These are phyloP conservation scores for Orbilia ellipsospora DNA, from an alignment of 2,329 filamentous ascomycete species.

Conservation along the genomic window DNA sequence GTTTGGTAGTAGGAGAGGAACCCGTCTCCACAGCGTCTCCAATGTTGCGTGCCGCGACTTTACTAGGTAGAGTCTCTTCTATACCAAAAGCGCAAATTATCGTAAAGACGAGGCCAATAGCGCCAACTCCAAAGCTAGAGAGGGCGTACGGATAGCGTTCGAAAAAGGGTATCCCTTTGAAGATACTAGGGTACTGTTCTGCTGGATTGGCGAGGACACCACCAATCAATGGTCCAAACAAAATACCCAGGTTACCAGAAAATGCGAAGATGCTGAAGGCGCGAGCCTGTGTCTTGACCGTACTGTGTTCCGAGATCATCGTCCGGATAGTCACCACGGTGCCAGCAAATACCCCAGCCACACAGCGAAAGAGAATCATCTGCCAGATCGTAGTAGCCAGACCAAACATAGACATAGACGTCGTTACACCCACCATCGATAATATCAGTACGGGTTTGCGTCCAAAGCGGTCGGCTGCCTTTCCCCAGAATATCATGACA, in stretches of 20 bases:
- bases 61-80: constrained; percentile 68
- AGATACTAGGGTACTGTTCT: constrained; percentile 70
- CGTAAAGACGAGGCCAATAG: constrained; percentile 68
- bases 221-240: constrained; percentile 76
- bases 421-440: constrained; percentile 73
- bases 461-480: constrained; percentile 74
- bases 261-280: constrained; percentile 84
- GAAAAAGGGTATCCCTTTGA: constrained; percentile 71
- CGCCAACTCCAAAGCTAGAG: constrained; percentile 70
- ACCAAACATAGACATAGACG: constrained; percentile 75
- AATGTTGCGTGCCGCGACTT: constrained; percentile 7
- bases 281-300: constrained; percentile 74
- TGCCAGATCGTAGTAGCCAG: constrained; percentile 74
- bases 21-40: constrained; percentile 49
- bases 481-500: constrained; percentile 81
- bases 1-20: constrained; percentile 53
- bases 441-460: constrained; percentile 77
- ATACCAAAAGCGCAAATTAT: constrained; percentile 69
- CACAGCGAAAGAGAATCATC: constrained; percentile 78
- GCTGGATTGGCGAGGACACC: constrained; percentile 76
- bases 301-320: constrained; percentile 80
- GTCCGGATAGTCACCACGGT: constrained; percentile 79
- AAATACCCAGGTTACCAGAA: constrained; percentile 77
- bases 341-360: constrained; percentile 79
- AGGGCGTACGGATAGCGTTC: constrained; percentile 74